Evolutionary conservation across 2,329 filamentous ascomycete species (phyloP).

Genomic region (Orbilia javanica): DNA sequence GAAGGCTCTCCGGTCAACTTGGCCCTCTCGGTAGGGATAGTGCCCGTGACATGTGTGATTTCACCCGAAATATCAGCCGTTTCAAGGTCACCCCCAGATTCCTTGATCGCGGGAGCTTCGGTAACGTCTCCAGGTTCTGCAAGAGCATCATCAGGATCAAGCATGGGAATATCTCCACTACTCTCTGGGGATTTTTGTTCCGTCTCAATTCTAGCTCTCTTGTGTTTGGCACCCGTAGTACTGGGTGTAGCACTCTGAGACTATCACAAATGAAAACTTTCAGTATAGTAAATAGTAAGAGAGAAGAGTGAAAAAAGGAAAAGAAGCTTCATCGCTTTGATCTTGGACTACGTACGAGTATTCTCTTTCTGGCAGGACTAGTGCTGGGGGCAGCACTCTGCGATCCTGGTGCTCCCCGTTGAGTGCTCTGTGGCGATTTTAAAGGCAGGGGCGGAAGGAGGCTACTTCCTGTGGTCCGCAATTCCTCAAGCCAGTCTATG

Average conservation of each 20-base stretch:
- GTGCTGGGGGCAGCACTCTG: background rate
- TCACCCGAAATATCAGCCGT: slow-evolving; percentile 1
- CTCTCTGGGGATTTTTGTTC: background rate
- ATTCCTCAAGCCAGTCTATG: slow-evolving; percentile 37
- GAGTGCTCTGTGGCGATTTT: slow-evolving; percentile 14
- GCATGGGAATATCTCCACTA: slow-evolving; percentile 29
- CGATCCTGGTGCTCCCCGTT: background rate
- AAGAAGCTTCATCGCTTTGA: background rate
- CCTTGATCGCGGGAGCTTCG: background rate
- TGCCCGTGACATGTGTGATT: slow-evolving; percentile 31
- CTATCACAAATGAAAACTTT: slow-evolving; percentile 25
- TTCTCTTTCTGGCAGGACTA: slow-evolving; percentile 49
- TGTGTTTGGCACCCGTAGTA: slow-evolving; percentile 24
- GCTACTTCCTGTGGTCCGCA: slow-evolving; percentile 8
- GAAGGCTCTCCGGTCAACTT: background rate
- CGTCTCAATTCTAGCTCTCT: slow-evolving; percentile 45
- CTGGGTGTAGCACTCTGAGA: slow-evolving; percentile 27
- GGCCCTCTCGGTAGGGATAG: slow-evolving; percentile 4
- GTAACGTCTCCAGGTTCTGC: background rate
- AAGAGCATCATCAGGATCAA: slow-evolving; percentile 3
- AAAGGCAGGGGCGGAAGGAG: slow-evolving; percentile 39
- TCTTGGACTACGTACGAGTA: slow-evolving; percentile 41
- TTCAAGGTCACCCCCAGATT: background rate
- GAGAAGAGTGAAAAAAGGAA: background rate
- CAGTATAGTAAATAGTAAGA: slow-evolving; percentile 13